Percentiles rank a stretch among this genome's conserved stretches.
These are phyloP conservation scores for Abortiporus biennis DNA, from an alignment of 1,284 basidiomycete genomes.

Conservation along the genomic window DNA sequence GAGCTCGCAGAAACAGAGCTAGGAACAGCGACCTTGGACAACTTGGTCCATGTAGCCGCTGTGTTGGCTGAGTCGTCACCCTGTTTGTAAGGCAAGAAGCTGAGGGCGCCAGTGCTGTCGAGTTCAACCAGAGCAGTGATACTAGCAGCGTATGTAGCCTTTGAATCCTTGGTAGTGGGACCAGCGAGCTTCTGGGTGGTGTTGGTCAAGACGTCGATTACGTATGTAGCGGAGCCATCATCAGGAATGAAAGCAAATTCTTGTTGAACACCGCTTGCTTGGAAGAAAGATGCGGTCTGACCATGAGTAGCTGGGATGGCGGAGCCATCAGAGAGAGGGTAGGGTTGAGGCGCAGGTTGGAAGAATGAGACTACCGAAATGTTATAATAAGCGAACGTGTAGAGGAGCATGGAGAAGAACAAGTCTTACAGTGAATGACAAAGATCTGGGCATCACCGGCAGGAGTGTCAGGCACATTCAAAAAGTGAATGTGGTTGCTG, in stretches of 20 bases:
- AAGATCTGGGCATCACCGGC: slow-evolving; percentile 75
- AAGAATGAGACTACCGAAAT: slow-evolving; percentile 66
- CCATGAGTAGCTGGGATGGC: slow-evolving; percentile 74
- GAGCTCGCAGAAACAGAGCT: slow-evolving; percentile 7
- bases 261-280: slow-evolving; percentile 58
- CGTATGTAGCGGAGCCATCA: slow-evolving; percentile 73
- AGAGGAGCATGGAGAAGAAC: too few relatives aligned
- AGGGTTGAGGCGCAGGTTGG: slow-evolving; percentile 72
- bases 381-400: not conserved
- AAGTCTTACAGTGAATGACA: slow-evolving; percentile 76
- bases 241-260: slow-evolving; percentile 83
- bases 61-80: slow-evolving; percentile 38
- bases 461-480: slow-evolving; percentile 60
- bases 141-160: slow-evolving; percentile 70
- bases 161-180: slow-evolving; percentile 60
- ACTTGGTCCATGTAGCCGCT: slow-evolving; percentile 42
- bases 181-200: slow-evolving; percentile 67
- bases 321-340: slow-evolving; percentile 39
- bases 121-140: slow-evolving; percentile 73
- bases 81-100: slow-evolving; percentile 60
- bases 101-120: slow-evolving; percentile 57
- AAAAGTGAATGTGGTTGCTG: slow-evolving; percentile 77
- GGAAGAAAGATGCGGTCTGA: slow-evolving; percentile 74
- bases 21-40: slow-evolving; percentile 25
- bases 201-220: slow-evolving; percentile 79